phyloP scores from a whole-genome alignment of 495 filamentous ascomycete species.

The Neurospora sp. region DNA sequence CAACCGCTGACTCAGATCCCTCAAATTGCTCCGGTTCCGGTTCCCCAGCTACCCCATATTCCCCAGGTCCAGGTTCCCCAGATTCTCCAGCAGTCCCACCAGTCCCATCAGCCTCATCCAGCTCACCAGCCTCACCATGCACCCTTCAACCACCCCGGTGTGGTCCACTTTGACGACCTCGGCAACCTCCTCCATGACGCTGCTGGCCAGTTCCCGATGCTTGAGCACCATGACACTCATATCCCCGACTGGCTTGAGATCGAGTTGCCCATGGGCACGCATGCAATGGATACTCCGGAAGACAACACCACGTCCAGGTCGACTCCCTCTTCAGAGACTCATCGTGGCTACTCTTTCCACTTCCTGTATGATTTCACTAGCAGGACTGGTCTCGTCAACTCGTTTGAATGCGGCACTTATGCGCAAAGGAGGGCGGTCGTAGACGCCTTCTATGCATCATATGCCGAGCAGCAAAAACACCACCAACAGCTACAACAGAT shows the following conservation, averaged over 20 bases:
- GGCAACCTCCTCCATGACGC: constrained; percentile 14
- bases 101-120: constrained; percentile 1
- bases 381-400: constrained; percentile 18
- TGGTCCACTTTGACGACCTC: constrained; percentile 9
- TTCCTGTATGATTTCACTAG: constrained; percentile 24
- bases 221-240: not conserved
- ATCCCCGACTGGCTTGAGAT: constrained; percentile 11
- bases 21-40: not conserved
- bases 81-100: not conserved
- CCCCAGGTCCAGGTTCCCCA: not conserved
- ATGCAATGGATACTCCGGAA: not conserved
- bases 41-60: not conserved
- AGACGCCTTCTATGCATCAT: constrained; percentile 9
- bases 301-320: not conserved
- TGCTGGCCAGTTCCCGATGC: constrained; percentile 10
- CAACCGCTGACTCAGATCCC: not conserved
- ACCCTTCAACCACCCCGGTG: not conserved
- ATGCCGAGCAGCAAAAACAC: constrained; percentile 7
- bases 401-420: constrained; percentile 23
- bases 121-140: not conserved
- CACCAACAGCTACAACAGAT: not conserved
- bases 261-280: not conserved
- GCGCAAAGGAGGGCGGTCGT: constrained; percentile 17
- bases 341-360: constrained; percentile 14
- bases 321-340: not conserved